A percentile compares a stretch with the other conserved stretches of the same genome.
These are phyloP conservation scores for Fonsecaea monophora DNA, from an alignment of 2,329 filamentous ascomycete species.

Conservation along the genomic window DNA sequence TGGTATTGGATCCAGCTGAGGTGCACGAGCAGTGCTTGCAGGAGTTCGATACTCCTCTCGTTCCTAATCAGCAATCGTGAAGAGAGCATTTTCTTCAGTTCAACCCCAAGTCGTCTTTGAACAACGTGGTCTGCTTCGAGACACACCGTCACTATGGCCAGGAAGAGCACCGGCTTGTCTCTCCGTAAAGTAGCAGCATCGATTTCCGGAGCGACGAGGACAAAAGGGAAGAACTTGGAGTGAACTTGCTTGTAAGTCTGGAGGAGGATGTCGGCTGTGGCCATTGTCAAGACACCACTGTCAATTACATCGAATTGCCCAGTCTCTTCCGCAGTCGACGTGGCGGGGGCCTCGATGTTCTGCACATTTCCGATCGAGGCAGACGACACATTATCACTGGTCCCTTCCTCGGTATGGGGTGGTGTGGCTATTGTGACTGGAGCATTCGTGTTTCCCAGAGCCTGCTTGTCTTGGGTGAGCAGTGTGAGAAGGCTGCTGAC, in stretches of 20 bases:
- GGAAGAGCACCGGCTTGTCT: slow-evolving; percentile 11
- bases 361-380: neutral
- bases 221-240: slow-evolving; percentile 21
- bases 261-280: slow-evolving; percentile 7
- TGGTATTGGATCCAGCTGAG: slow-evolving; percentile 23
- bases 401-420: neutral
- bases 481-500: slow-evolving; percentile 17
- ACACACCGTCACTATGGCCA: slow-evolving; percentile 20
- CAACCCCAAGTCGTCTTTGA: slow-evolving; percentile 16
- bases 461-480: slow-evolving; percentile 6
- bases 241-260: slow-evolving; percentile 14
- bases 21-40: slow-evolving; percentile 22
- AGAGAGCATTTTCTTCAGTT: slow-evolving; percentile 11
- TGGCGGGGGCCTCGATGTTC: neutral
- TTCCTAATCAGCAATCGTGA: slow-evolving; percentile 18
- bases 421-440: neutral
- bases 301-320: slow-evolving; percentile 14
- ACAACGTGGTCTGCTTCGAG: slow-evolving; percentile 17
- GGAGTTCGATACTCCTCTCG: slow-evolving; percentile 18
- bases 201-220: slow-evolving; percentile 13
- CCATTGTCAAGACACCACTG: slow-evolving; percentile 1
- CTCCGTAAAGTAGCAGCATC: slow-evolving; percentile 18
- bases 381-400: neutral
- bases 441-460: neutral
- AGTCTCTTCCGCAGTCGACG: slow-evolving; percentile 2